Percentiles rank a stretch among this genome's conserved stretches.
phyloP scores from a whole-genome alignment of 2,329 filamentous ascomycete genomes.

The Aspergillus flavus region DNA sequence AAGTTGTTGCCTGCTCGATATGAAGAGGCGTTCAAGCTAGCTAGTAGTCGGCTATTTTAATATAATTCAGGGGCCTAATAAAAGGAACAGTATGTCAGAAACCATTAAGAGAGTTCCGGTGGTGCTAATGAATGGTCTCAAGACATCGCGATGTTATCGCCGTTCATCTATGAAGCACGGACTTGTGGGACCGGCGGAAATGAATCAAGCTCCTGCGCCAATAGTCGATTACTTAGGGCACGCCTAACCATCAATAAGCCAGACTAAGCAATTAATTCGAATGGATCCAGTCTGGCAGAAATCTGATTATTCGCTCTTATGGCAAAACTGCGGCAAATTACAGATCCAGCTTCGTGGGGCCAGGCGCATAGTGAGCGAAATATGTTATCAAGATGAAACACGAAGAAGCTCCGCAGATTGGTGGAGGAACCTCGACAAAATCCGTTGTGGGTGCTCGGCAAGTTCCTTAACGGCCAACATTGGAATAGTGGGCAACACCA shows the following conservation, averaged over 20 bases:
- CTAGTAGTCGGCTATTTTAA: neutral
- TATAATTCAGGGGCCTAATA: neutral
- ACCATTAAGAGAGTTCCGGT: neutral
- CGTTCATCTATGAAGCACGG: neutral
- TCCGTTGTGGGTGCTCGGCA: constrained; percentile 4
- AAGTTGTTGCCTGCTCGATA: neutral
- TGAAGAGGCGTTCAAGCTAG: neutral
- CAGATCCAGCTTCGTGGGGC: neutral
- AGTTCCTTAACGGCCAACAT: neutral
- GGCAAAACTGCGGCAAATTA: neutral
- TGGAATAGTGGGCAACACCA: neutral
- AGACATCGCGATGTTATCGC: neutral
- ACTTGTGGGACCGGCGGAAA: neutral
- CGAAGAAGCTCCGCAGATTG: neutral
- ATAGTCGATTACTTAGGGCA: neutral
- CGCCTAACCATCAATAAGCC: neutral
- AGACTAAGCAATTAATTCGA: neutral
- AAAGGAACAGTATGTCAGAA: neutral
- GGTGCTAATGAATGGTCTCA: neutral
- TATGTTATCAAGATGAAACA: constrained; percentile 3
- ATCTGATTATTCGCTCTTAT: neutral
- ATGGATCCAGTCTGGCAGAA: neutral
- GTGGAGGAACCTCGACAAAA: constrained; percentile 1
- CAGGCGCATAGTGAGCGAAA: neutral
- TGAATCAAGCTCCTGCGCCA: neutral